A percentile compares a stretch with the other conserved stretches of the same genome.
These are phyloP conservation scores for Saururus chinensis DNA, from an alignment of 164 flowering plant species.

Conservation along the genomic window DNA sequence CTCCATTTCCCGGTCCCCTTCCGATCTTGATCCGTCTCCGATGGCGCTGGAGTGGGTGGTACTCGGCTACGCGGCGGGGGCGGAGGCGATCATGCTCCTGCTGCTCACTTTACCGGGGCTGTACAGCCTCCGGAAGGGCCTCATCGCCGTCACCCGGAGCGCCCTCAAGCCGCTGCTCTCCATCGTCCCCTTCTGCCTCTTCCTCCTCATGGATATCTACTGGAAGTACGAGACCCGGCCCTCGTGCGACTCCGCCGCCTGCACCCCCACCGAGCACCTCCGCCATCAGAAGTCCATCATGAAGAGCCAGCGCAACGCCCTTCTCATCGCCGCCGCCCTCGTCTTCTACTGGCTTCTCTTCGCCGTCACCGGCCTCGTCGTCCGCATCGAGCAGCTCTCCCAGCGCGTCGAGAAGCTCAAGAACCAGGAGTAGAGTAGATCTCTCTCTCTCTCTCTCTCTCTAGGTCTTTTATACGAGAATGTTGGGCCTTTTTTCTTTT, in stretches of 20 bases:
- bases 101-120: slow-evolving; percentile 35
- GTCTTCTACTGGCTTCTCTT: slow-evolving; percentile 85
- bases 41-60: slow-evolving; percentile 47
- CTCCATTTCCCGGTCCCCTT: too few relatives aligned
- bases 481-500: neutral
- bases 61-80: slow-evolving; percentile 35
- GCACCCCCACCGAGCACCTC: slow-evolving; percentile 38
- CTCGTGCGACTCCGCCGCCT: slow-evolving; percentile 18
- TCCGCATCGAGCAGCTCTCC: slow-evolving; percentile 54
- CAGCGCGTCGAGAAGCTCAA: slow-evolving; percentile 68
- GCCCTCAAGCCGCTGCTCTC: slow-evolving; percentile 33
- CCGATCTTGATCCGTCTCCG: too few relatives aligned
- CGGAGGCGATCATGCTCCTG: slow-evolving; percentile 40
- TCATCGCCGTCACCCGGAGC: slow-evolving; percentile 24
- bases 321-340: slow-evolving; percentile 70
- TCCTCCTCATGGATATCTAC: slow-evolving; percentile 35
- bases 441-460: neutral
- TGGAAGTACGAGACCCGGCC: slow-evolving; percentile 42
- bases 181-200: slow-evolving; percentile 33
- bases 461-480: neutral
- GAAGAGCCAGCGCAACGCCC: slow-evolving; percentile 90
- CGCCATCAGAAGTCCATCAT: slow-evolving; percentile 89
- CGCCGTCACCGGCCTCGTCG: slow-evolving; percentile 58
- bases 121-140: slow-evolving; percentile 24
- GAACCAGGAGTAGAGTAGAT: slow-evolving; percentile 15